These are phyloP conservation scores for Astrephomene gubernaculifera DNA, from an alignment of 139 green algal genomes.

Conservation along the genomic window DNA sequence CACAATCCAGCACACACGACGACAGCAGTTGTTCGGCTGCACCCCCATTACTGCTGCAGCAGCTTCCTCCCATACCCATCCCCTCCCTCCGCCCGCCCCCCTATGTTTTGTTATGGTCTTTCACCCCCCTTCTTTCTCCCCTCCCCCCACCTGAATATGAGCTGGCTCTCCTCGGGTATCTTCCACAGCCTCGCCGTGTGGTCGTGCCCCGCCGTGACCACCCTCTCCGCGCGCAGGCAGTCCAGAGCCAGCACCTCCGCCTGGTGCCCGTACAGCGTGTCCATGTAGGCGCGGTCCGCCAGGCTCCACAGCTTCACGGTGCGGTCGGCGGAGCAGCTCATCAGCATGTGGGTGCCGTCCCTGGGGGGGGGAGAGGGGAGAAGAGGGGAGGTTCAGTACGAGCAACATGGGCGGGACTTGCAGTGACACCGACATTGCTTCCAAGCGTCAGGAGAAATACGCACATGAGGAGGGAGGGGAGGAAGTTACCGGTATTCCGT, in stretches of 20 bases:
- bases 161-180: conserved; percentile 95
- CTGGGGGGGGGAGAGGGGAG: conserved; percentile 38
- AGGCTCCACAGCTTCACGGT: conserved; percentile 92
- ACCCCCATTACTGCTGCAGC: no score
- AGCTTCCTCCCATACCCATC: no score
- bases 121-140: not conserved
- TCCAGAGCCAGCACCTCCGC: conserved; percentile 82
- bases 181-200: conserved; percentile 95
- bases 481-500: no score
- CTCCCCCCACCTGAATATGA: conserved; percentile 85
- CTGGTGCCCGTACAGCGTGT: conserved; percentile 95
- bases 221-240: conserved; percentile 77
- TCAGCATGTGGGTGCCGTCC: conserved; percentile 86
- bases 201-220: conserved; percentile 82
- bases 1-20: no score
- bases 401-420: no score
- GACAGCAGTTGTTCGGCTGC: no score
- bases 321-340: conserved; percentile 76
- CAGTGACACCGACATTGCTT: no score
- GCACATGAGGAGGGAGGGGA: no score
- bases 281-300: conserved; percentile 95
- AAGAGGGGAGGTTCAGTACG: no score
- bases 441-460: no score
- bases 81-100: not conserved
- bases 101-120: not conserved